Percentiles rank a stretch among this genome's conserved stretches.
Conservation (phyloP, 306 rosid genomes). For the Casuarina equisetifolia region DNA sequence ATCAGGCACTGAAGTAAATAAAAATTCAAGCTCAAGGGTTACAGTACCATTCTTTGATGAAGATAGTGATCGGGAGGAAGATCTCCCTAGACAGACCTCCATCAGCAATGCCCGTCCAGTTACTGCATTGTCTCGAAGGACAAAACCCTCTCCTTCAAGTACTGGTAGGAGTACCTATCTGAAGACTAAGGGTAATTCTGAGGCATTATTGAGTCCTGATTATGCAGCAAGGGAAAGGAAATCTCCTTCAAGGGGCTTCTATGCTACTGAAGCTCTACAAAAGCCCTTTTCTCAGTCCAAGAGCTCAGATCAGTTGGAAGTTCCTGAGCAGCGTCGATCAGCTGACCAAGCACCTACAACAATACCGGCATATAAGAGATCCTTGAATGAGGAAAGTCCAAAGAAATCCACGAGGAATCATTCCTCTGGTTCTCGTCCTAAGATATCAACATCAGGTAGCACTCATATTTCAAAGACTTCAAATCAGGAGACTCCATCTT, state of each 20-base stretch:
- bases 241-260: constrained; percentile 28
- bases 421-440: constrained; percentile 36
- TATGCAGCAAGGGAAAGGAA: constrained; percentile 41
- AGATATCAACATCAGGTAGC: constrained; percentile 31
- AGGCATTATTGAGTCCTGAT: constrained; percentile 32
- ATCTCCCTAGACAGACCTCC: constrained; percentile 41
- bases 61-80: constrained; percentile 54
- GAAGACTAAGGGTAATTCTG: constrained; percentile 27
- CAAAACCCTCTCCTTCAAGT: constrained; percentile 45
- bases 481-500: constrained; percentile 34
- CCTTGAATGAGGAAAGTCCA: constrained; percentile 33
- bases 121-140: constrained; percentile 61
- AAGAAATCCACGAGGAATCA: constrained; percentile 34
- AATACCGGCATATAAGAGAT: constrained; percentile 33
- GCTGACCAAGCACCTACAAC: constrained; percentile 32
- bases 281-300: constrained; percentile 31
- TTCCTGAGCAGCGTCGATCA: constrained; percentile 24
- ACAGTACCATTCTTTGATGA: constrained; percentile 47
- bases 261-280: constrained; percentile 20
- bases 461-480: constrained; percentile 34
- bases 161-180: constrained; percentile 33
- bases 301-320: constrained; percentile 38
- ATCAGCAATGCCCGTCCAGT: constrained; percentile 35
- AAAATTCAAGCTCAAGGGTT: constrained; percentile 46
- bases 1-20: constrained; percentile 28